These are phyloP conservation scores for Colletotrichum phormii DNA, from an alignment of 2,329 filamentous ascomycete genomes.

Conservation along the genomic window DNA sequence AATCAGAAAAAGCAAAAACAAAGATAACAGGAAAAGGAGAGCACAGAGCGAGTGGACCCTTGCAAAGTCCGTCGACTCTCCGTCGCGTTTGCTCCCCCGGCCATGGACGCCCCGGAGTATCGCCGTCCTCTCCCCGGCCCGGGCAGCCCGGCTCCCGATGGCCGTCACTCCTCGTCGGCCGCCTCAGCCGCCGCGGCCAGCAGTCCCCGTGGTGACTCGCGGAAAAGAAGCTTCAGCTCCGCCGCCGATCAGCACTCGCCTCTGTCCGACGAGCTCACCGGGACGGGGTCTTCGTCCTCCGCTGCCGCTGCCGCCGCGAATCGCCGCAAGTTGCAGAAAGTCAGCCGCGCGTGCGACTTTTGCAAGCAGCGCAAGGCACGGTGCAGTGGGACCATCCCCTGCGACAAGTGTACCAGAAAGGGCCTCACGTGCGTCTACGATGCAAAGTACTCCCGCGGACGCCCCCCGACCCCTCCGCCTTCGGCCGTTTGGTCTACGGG, in stretches of 20 bases:
- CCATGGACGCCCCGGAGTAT: slow-evolving; percentile 22
- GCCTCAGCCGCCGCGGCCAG: slow-evolving; percentile 2
- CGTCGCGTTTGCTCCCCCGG: neutral
- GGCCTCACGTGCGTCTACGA: slow-evolving; percentile 45
- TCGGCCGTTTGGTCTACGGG: slow-evolving; percentile 20
- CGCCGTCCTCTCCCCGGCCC: slow-evolving; percentile 24
- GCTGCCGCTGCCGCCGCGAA: neutral
- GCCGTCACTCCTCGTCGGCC: slow-evolving; percentile 15
- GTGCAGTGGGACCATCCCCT: slow-evolving; percentile 50
- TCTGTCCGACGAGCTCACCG: slow-evolving; percentile 21
- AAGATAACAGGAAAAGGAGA: neutral
- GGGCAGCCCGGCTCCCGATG: slow-evolving; percentile 7
- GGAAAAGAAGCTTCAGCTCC: slow-evolving; percentile 31
- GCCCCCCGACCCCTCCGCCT: slow-evolving; percentile 48
- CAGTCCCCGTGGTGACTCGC: slow-evolving; percentile 5
- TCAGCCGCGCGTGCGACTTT: slow-evolving; percentile 51
- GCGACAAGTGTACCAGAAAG: slow-evolving; percentile 45
- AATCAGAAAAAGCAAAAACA: neutral
- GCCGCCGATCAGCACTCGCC: slow-evolving; percentile 28
- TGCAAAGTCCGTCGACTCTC: slow-evolving; percentile 8
- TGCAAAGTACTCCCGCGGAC: slow-evolving; percentile 47
- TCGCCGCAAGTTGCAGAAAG: slow-evolving; percentile 44
- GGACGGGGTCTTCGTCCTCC: neutral
- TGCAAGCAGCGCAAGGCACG: slow-evolving; percentile 53
- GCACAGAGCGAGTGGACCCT: neutral